Evolutionary conservation across 352 stramenopile genomes (phyloP).

Genomic region (Phytophthora podocarpi): DNA sequence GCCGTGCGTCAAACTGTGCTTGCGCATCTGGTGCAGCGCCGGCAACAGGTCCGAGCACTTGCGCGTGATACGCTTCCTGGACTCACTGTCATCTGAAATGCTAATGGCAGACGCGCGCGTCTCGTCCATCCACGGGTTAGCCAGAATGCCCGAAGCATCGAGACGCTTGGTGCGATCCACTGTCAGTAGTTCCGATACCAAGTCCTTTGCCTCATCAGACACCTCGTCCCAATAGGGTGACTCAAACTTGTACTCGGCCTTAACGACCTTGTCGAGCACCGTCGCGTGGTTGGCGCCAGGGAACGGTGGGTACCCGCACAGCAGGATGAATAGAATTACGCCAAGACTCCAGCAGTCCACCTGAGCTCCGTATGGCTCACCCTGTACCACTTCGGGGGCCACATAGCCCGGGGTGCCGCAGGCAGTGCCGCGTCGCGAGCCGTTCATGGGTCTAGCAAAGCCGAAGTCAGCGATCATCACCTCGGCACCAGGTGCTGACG

Average conservation of each 20-base stretch:
- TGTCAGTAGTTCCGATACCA: constrained; percentile 93
- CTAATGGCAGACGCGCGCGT: constrained; percentile 26
- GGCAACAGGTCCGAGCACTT: constrained; percentile 68
- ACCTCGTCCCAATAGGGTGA: constrained; percentile 95
- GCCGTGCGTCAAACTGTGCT: constrained; percentile 71
- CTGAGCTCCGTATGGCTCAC: constrained; percentile 83
- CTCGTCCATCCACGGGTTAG: constrained; percentile 84
- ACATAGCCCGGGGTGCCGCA: constrained; percentile 93
- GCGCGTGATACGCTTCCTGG: constrained; percentile 35
- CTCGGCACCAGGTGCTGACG: constrained; percentile 63
- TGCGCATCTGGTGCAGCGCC: constrained; percentile 76
- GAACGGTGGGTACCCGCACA: constrained; percentile 93
- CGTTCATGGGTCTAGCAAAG: constrained; percentile 76
- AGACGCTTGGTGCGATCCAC: constrained; percentile 86
- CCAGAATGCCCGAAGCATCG: constrained; percentile 67
- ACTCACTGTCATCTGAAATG: constrained; percentile 38
- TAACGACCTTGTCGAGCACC: constrained; percentile 76
- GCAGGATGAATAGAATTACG: constrained; percentile 94
- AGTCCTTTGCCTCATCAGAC: constrained; percentile 93
- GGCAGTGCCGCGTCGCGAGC: constrained; percentile 56
- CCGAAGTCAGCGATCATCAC: constrained; percentile 92
- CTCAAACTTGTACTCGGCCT: constrained; percentile 91
- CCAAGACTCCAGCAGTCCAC: constrained; percentile 96
- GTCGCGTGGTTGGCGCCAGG: constrained; percentile 70
- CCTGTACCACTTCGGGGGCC: constrained; percentile 93